Evolutionary conservation across 2,329 filamentous ascomycete genomes (phyloP), one percentile per base, ranked within the genome.

Genomic region (Penicillium brevicompactum): DNA sequence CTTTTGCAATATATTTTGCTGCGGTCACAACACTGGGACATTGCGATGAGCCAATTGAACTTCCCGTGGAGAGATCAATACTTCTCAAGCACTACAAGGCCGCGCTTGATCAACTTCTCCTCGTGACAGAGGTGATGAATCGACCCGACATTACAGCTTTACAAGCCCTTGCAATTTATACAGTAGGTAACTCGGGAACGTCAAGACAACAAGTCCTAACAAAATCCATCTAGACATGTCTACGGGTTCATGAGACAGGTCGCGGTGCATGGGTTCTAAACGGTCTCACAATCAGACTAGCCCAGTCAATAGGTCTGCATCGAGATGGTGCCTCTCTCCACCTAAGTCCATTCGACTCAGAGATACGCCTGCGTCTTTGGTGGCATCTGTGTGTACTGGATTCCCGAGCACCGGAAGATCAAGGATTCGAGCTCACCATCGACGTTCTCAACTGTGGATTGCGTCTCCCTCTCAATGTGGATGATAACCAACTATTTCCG

Each of bases 301-400:
- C 48, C 82, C 82, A 86, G 58, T 82, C 83, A 0, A 73, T 88
- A 16, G 84, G 84, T 1, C 74, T 87, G 4, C 84, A 88, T 62
- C 77, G 84, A 48, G 84, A 87, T 56, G 82, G 83, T 4, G 73
- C 73, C 13, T 84, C 84, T 58, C 72, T 70, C 2, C 46, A 74
- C 30, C 73, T 86, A 0, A 72, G 76, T 1, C 82, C 84, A 0
- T 86, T 84, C 61, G 48, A 50, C 21, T 77, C 82, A 4, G 84
- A 87, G 66, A 83, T 85, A 74, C 76, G 84, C 18, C 76, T 84
- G 56, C 74, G 84, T 30, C 70, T 85, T 5, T 87, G 84, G 84
- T 87, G 83, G 81, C 79, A 83, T 56, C 68, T 86, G 2, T 85
- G 81, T 62, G 76, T 84, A 14, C 71, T 87, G 0, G 84, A 87